Evolutionary conservation across 352 stramenopile species (phyloP).

Genomic region (Phytophthora chlamydospora): DNA sequence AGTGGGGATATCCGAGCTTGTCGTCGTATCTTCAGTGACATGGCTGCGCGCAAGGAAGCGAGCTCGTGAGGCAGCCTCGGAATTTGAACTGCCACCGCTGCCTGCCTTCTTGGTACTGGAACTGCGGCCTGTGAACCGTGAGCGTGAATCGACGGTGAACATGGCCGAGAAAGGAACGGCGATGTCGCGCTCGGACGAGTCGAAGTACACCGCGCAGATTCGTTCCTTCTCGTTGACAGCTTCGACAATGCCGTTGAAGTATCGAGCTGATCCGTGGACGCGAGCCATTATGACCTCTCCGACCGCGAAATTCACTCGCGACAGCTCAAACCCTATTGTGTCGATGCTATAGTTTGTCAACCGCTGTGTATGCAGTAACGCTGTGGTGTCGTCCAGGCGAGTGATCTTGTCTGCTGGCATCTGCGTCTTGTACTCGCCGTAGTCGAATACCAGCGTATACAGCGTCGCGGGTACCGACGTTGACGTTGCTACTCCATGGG

Average conservation of each 20-base stretch:
- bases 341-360: constrained; percentile 84
- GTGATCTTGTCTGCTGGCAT: constrained; percentile 61
- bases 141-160: constrained; percentile 66
- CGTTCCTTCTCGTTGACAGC: constrained; percentile 60
- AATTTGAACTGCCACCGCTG: constrained; percentile 53
- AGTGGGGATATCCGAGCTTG: constrained; percentile 5
- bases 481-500: constrained; percentile 11
- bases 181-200: constrained; percentile 71
- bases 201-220: constrained; percentile 68
- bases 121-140: constrained; percentile 47
- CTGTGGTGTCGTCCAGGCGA: constrained; percentile 53
- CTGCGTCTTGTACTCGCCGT: constrained; percentile 62
- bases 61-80: constrained; percentile 22
- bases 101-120: constrained; percentile 43
- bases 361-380: constrained; percentile 61
- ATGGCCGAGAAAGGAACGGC: constrained; percentile 68
- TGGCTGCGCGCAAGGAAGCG: constrained; percentile 18
- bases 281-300: constrained; percentile 70
- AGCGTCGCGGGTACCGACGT: constrained; percentile 13
- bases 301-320: constrained; percentile 50
- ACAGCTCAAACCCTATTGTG: constrained; percentile 77
- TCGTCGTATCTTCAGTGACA: constrained; percentile 15
- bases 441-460: constrained; percentile 76
- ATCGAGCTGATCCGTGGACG: constrained; percentile 57
- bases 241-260: constrained; percentile 69